Percentiles rank a stretch among this genome's conserved stretches.
These are phyloP conservation scores for Fusarium cicatricum DNA, from an alignment of 2,329 filamentous ascomycete genomes.

Conservation along the genomic window DNA sequence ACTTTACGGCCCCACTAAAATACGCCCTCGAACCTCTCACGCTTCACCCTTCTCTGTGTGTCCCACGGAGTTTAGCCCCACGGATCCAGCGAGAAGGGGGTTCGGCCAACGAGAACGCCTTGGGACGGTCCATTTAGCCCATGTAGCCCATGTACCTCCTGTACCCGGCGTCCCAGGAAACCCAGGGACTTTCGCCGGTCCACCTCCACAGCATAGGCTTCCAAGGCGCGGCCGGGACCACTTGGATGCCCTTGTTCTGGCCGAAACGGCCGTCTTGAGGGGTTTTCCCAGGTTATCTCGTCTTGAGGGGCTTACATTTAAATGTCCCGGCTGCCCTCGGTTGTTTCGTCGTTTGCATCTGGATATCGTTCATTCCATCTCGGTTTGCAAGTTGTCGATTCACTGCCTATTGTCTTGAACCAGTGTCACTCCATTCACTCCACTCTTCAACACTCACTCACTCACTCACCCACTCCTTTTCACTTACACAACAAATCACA, in stretches of 20 bases:
- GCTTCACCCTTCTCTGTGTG: background rate
- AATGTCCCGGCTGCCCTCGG: conserved; percentile 26
- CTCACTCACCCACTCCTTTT: background rate
- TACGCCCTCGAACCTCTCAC: conserved; percentile 12
- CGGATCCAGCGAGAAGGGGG: conserved; percentile 10
- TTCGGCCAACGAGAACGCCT: conserved; percentile 4
- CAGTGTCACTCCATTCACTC: conserved; percentile 4
- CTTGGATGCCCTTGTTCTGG: conserved; percentile 31
- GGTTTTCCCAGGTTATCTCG: conserved; percentile 37
- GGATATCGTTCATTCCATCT: conserved; percentile 20
- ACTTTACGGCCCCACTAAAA: conserved; percentile 10
- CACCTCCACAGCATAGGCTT: conserved; percentile 35
- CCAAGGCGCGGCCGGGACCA: conserved; percentile 33
- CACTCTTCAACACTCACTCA: background rate
- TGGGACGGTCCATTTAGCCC: background rate
- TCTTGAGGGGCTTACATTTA: conserved; percentile 27
- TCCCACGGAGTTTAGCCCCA: conserved; percentile 11
- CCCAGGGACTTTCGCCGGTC: conserved; percentile 15
- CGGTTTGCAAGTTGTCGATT: conserved; percentile 11
- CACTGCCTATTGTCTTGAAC: conserved; percentile 10
- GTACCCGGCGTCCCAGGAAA: conserved; percentile 20
- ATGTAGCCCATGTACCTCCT: conserved; percentile 19
- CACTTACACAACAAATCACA: conserved; percentile 12
- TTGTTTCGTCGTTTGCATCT: conserved; percentile 15
- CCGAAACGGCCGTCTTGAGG: conserved; percentile 41